Evolutionary conservation across 192 early-diverging fungal species (phyloP).

Genomic region (Umbelopsis sp.): DNA sequence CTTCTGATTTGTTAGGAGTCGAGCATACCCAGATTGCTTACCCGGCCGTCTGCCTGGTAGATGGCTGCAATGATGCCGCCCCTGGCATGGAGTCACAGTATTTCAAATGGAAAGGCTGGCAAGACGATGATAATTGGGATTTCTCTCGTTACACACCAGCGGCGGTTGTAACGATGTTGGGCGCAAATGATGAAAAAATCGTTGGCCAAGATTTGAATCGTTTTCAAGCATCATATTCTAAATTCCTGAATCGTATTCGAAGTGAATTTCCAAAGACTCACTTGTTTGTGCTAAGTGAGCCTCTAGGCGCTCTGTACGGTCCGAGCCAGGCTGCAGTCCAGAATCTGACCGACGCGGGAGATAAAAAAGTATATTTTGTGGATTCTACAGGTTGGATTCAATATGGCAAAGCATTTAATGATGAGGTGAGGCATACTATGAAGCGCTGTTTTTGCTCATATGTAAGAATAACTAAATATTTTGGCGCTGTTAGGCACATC

Average conservation of each 20-base stretch:
- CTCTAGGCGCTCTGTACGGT: constrained; percentile 24
- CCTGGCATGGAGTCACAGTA: constrained; percentile 25
- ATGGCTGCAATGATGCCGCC: constrained; percentile 7
- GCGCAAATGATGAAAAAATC: constrained; percentile 23
- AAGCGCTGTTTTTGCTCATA: not conserved
- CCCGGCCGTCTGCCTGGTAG: constrained; percentile 19
- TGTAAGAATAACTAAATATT: not conserved
- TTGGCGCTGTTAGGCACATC: constrained; percentile 20
- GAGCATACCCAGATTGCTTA: constrained; percentile 30
- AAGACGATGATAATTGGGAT: constrained; percentile 13
- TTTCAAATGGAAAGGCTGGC: constrained; percentile 22
- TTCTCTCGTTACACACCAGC: constrained; percentile 10
- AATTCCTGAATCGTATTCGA: constrained; percentile 8
- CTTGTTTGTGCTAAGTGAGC: constrained; percentile 30
- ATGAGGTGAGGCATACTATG: not conserved
- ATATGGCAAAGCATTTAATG: constrained; percentile 24
- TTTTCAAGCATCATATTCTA: not conserved
- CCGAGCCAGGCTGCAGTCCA: constrained; percentile 24
- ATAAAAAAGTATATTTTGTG: constrained; percentile 33
- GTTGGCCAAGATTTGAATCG: not conserved
- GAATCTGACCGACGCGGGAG: not conserved
- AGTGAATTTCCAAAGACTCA: not conserved
- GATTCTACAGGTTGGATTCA: constrained; percentile 34
- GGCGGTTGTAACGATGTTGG: constrained; percentile 25
- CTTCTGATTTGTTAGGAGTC: constrained; percentile 13